Base-by-base conservation (phyloP, 2,329 filamentous ascomycete genomes). In the Teratosphaeria epicoccoides region DNA sequence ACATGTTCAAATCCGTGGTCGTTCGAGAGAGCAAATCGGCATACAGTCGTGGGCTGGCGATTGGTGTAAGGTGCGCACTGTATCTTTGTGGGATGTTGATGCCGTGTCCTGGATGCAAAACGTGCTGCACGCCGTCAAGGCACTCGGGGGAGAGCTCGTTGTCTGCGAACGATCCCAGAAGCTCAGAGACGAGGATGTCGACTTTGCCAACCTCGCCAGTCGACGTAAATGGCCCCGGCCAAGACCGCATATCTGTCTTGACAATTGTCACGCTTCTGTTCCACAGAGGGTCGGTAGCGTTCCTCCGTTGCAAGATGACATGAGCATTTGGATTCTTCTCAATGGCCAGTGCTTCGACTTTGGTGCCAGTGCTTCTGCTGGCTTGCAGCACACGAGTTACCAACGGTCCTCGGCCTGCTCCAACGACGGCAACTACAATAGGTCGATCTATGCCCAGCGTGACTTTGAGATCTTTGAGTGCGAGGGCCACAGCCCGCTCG, bases 271-370 rank as follows among this genome's bases (percentile, higher is more conserved):
- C 91, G 49, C 78, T 79, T 22, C 83, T 82, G 52, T 75, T 78
- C 93, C 93, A 98, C n/a, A 71, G 66, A 1, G 61, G 58, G 44
- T 82, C 77, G 17, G 78, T 80, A 57, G 84, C 77, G 64, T 97
- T 97, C 65, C 94, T 88, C 23, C 87, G 80, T 55, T 95, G 82
- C 2, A 98, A 80, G 58, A 96, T 83, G 6, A 98, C 90, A 66
- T 91, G 97, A 0, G 93, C 93, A 64, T 98, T 97, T 3, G 88
- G 93, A 69, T 98, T 98, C 77, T 98, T 98, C 71, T 98, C 93
- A 3, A 98, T 82, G 0, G 88, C 93, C 83, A 89, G 97, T 45
- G 94, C 79, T 59, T 90, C 83, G 48, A 97, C 85, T 20, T 82
- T 76, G 3, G 96, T 84, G 1, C 84, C 84, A 1, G 88, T 85